Percentiles rank a stretch among this genome's conserved stretches.
Evolutionary conservation across 2,329 filamentous ascomycete genomes (phyloP).

Genomic region (Calonectria ilicicola): DNA sequence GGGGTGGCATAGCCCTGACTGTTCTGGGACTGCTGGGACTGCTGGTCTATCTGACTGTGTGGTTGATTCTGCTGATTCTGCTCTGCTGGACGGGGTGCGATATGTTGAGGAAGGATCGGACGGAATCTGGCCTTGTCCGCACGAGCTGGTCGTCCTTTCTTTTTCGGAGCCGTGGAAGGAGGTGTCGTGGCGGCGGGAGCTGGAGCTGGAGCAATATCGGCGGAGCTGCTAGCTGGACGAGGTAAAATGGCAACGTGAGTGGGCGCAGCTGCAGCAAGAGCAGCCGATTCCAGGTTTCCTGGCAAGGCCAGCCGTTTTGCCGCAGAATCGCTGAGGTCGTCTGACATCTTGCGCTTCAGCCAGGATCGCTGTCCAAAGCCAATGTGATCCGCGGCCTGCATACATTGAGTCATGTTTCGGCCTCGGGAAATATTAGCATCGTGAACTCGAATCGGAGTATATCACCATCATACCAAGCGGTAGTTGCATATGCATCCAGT

Average conservation of each 20-base stretch:
- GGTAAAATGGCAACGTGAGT: constrained; percentile 38
- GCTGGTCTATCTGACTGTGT: not conserved
- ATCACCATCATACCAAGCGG: constrained; percentile 54
- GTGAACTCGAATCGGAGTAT: not conserved
- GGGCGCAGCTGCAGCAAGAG: constrained; percentile 7
- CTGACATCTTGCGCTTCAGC: constrained; percentile 51
- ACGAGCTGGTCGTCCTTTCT: constrained; percentile 60
- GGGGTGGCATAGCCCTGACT: not conserved
- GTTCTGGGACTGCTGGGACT: not conserved
- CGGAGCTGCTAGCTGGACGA: constrained; percentile 32
- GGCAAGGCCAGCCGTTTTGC: constrained; percentile 47
- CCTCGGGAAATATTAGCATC: constrained; percentile 47
- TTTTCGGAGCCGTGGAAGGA: constrained; percentile 45
- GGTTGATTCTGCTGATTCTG: not conserved
- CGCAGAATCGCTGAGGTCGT: constrained; percentile 48
- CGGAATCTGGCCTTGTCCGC: constrained; percentile 51
- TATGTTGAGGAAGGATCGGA: constrained; percentile 47
- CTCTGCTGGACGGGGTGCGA: constrained; percentile 45
- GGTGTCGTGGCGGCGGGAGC: constrained; percentile 13
- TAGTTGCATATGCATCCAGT: constrained; percentile 63
- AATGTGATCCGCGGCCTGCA: constrained; percentile 54
- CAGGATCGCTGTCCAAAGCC: constrained; percentile 44
- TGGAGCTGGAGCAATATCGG: constrained; percentile 18
- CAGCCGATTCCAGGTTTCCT: constrained; percentile 5
- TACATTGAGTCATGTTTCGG: constrained; percentile 61